Evolutionary conservation across 164 flowering plant genomes (phyloP).

Genomic region (Vitis rotundifolia): DNA sequence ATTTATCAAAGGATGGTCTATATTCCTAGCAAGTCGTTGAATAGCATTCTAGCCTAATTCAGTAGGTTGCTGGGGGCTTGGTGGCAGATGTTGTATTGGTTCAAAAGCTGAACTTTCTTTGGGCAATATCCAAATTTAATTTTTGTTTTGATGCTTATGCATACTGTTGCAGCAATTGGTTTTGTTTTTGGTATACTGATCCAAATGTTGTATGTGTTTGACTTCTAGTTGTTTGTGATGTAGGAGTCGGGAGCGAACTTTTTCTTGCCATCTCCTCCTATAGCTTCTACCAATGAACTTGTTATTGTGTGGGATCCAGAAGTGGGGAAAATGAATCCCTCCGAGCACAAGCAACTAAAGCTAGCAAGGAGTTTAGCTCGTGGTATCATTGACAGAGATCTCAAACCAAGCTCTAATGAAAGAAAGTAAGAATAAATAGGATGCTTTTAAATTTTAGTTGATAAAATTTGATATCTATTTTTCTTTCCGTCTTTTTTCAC

Average conservation of each 20-base stretch:
- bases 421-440: slow-evolving; percentile 74
- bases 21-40: too few relatives aligned
- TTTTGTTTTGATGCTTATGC: background rate
- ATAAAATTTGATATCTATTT: background rate
- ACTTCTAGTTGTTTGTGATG: slow-evolving; percentile 21
- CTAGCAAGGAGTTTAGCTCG: slow-evolving; percentile 93
- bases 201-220: background rate
- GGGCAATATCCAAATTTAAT: background rate
- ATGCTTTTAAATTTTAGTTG: background rate
- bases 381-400: slow-evolving; percentile 94
- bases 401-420: slow-evolving; percentile 89
- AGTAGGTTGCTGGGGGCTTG: too few relatives aligned
- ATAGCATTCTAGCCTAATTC: too few relatives aligned
- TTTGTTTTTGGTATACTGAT: background rate
- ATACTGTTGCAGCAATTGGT: background rate
- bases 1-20: too few relatives aligned
- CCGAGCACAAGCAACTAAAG: slow-evolving; percentile 98
- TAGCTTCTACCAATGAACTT: slow-evolving; percentile 91
- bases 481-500: background rate
- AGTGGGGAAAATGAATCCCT: slow-evolving; percentile 90
- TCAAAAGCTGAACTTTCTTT: too few relatives aligned
- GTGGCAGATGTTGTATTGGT: too few relatives aligned
- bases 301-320: slow-evolving; percentile 99
- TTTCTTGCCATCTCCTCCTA: slow-evolving; percentile 80
- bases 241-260: slow-evolving; percentile 97